Conservation (phyloP, 768 basidiomycete genomes). For the Chalciporus piperatus region DNA sequence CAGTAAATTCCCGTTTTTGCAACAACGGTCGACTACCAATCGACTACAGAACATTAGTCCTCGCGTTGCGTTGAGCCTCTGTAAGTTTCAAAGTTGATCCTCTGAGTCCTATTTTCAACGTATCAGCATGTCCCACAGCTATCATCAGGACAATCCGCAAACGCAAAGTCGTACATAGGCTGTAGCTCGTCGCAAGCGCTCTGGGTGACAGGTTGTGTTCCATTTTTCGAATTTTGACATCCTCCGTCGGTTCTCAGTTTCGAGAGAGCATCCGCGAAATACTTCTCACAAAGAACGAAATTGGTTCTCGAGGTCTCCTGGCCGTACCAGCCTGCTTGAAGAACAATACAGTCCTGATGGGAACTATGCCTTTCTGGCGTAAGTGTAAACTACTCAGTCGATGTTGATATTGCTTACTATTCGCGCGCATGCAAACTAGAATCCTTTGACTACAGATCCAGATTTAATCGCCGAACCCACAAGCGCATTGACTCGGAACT, state of each 20-base stretch:
- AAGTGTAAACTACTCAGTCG: conserved; percentile 19
- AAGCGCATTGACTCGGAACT: conserved; percentile 51
- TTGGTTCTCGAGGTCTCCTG: conserved; percentile 53
- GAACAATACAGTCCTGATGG: conserved; percentile 43
- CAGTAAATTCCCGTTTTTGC: no score
- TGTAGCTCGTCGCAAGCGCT: conserved; percentile 54
- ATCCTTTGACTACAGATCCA: conserved; percentile 38
- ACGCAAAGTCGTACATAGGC: conserved; percentile 47
- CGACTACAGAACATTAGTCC: conserved; percentile 27
- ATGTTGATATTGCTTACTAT: neutral
- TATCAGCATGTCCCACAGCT: conserved; percentile 35
- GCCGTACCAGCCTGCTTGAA: conserved; percentile 52
- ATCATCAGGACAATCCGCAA: conserved; percentile 47
- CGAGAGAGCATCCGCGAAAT: conserved; percentile 46
- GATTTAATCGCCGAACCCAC: conserved; percentile 39
- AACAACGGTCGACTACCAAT: no score
- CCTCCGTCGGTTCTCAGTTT: conserved; percentile 44
- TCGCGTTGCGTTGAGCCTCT: conserved; percentile 27
- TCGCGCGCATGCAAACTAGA: conserved; percentile 31
- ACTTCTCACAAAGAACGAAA: conserved; percentile 53
- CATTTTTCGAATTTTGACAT: conserved; percentile 51
- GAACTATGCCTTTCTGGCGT: conserved; percentile 60
- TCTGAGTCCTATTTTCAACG: neutral
- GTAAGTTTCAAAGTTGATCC: conserved; percentile 17
- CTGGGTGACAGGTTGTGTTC: conserved; percentile 55